Base-by-base conservation (phyloP, 306 rosid genomes). In the Cucurbita pepo region DNA sequence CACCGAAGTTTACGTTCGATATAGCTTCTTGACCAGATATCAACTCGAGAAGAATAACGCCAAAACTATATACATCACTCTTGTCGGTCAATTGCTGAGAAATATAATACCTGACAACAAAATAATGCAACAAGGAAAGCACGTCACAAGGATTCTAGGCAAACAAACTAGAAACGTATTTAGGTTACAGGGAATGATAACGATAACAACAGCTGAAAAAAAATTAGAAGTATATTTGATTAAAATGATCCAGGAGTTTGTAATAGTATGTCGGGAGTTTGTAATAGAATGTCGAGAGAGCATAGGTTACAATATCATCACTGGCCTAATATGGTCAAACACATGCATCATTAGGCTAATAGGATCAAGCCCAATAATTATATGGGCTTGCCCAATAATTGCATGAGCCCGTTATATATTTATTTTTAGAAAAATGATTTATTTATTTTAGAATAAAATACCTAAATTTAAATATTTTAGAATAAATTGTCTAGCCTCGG, bases 21-120 rank as follows among this genome's bases (percentile, higher is more conserved):
- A 94, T 94, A 38, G 99, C 99, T 85, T 94, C 99, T 80, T 91
- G 96, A 80, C 99, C 99, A 1, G 99, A 94, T 79, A 94, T 89
- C 76, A 94, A 84, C 88, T 94, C 99, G 40, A 94, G 99, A 83
- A 94, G 99, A 84, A 94, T 91, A 76, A 94, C 99, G 1, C 99
- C 99, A 44, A 91, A 94, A 77, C 99, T 89, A 82, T 91, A 94
- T 52, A 91, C 92, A 56, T 94, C 99, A 69, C 99, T 94, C 82
- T 94, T 94, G 81, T 94, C 99, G 0, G 99, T 94, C 81, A 91
- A 81, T 86, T 94, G 97, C 82, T 94, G 99, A 56, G 99, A 94
- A 81, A 91, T 91, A 21, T 91, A 91, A 72, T 89, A 94, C 95
- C 99, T 94, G 90, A 56, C 60, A 53, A 69, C 58, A 70, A 62